phyloP scores from a whole-genome alignment of 2,329 filamentous ascomycete species.

The Grosmannia penicillata region DNA sequence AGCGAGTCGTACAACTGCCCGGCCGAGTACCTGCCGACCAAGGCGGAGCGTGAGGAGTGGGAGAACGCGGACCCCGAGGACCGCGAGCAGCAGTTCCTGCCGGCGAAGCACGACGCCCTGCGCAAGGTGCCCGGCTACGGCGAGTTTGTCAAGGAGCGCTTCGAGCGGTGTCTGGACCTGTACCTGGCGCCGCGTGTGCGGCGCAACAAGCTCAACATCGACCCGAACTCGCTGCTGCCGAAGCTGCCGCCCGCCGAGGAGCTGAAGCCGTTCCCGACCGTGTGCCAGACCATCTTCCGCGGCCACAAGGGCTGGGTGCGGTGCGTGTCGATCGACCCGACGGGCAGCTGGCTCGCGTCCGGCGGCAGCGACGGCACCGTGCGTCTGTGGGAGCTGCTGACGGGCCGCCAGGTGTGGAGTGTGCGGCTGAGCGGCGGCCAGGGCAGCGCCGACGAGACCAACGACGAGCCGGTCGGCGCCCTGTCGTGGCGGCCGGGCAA shows the following conservation, averaged over 20 bases:
- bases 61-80: conserved; percentile 79
- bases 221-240: conserved; percentile 80
- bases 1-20: conserved; percentile 87
- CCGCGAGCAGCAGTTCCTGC: conserved; percentile 75
- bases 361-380: conserved; percentile 91
- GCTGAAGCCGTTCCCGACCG: conserved; percentile 85
- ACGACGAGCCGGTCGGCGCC: conserved; percentile 69
- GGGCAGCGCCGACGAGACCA: conserved; percentile 15
- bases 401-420: conserved; percentile 78
- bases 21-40: conserved; percentile 78
- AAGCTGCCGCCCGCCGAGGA: conserved; percentile 90
- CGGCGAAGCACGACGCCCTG: conserved; percentile 66
- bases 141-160: conserved; percentile 83
- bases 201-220: conserved; percentile 91
- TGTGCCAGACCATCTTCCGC: conserved; percentile 72
- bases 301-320: conserved; percentile 84
- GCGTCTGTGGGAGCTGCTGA: conserved; percentile 75
- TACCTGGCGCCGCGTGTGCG: conserved; percentile 87
- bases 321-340: conserved; percentile 70
- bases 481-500: conserved; percentile 81
- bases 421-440: conserved; percentile 50
- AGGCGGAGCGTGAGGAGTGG: conserved; percentile 74
- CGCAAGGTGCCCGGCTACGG: conserved; percentile 88
- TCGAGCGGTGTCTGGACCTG: conserved; percentile 86
- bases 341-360: conserved; percentile 72